Base-by-base conservation (phyloP, 2,329 filamentous ascomycete species). In the Trichoderma harzianum region DNA sequence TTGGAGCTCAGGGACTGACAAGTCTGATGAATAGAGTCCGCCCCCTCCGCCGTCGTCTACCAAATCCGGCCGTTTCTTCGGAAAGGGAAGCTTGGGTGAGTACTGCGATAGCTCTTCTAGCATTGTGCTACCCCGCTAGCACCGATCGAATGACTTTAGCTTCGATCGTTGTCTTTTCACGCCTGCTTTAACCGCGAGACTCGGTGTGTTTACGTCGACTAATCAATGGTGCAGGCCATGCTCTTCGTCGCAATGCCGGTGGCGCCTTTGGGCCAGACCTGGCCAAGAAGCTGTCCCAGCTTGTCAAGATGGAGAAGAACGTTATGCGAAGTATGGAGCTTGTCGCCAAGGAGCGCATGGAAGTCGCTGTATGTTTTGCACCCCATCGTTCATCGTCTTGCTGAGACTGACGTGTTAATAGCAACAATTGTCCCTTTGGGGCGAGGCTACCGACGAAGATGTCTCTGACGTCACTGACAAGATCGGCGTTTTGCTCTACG, bases 271-370 rank as follows among this genome's bases (percentile, higher is more conserved):
- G 89, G 74, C 89, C 95, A 72, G 96, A 99, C 79, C 91, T 99
- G 72, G 92, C 96, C 72, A 98, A 97, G 89, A 99, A 99, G 89
- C 91, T 99, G 74, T 94, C 95, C 53, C 93, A 97, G 85, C 89
- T 99, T 68, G 96, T 99, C 75, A 99, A 99, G 90, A 99, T 99
- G 96, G 96, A 99, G 86, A 99, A 99, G 91, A 98, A 99, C 81
- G 93, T 98, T 71, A 99, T 99, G 96, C 94, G 96, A 83, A 98
- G 94, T 82, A 91, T 98, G 88, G 96, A 99, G 82, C 88, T 94
- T 64, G 96, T 98, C 69, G 94, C 94, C 60, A 92, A 94, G 79
- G 96, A 99, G 87, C 91, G 96, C 78, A 98, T 98, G 94, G 96
- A 98, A 79, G 95, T 98, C 76, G 96, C 96, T 79, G 94, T 97